Base-by-base conservation (phyloP, 2,329 filamentous ascomycete genomes). In the Neonectria hederae region DNA sequence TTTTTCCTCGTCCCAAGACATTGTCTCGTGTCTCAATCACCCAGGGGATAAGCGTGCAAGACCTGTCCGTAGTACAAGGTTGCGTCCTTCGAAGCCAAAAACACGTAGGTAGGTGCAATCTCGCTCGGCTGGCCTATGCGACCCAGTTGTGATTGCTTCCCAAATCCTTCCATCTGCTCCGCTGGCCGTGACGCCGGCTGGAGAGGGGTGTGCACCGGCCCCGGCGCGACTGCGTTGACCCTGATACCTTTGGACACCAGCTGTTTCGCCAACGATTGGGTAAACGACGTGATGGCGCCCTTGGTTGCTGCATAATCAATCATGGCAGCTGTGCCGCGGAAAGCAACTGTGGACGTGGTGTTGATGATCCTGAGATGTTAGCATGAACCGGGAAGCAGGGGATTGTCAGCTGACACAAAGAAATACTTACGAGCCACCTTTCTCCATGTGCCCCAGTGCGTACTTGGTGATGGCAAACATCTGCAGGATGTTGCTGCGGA, bases 391-490 rank as follows among this genome's bases (percentile, higher is more conserved):
- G 19, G 19, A 19, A 4, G 2, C 13, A n/a, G 11, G 2, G 22
- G 8, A 10, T n/a, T 4, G 26, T 7, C n/a, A 13, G 14, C 13
- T 6, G 48, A 9, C 56, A n/a, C 14, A 22, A 7, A 6, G 0
- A 3, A 51, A 13, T 22, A 77, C 80, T 66, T 65, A 83, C 81
- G 79, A 81, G 49, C 68, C 77, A 5, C 85, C 84, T 54, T 77
- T 80, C 59, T 82, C 78, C 85, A 89, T 86, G 67, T 88, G 82
- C 5, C 82, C 82, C 8, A 89, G 73, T 0, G 85, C 80, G 65
- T 82, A 88, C 71, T 89, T 89, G 5, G 84, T 84, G 65, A 89
- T 78, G n/a, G 85, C 85, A 70, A 89, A 86, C 79, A 88, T 87
- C 59, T 84, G 82, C 9, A 87, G 69, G 32, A 89, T 84, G 64